Evolutionary conservation across 306 rosid species (phyloP).

Genomic region (Vigna hirtella): DNA sequence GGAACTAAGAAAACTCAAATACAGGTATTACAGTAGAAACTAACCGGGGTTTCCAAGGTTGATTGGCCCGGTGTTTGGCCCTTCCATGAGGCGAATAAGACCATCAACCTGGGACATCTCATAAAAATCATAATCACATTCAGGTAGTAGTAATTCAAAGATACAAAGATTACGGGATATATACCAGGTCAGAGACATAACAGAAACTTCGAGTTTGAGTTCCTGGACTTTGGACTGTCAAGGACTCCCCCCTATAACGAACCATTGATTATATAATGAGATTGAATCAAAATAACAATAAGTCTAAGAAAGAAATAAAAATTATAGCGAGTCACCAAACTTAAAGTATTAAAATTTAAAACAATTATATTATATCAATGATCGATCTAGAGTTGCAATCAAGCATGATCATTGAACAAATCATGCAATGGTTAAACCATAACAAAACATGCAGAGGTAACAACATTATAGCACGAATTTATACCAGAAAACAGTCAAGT

Average conservation of each 20-base stretch:
- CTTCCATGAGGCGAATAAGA: slow-evolving; percentile 83
- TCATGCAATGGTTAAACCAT: not conserved
- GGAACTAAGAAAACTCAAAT: slow-evolving; percentile 13
- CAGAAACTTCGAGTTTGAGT: slow-evolving; percentile 91
- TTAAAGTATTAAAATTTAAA: not conserved
- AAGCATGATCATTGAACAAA: slow-evolving; percentile 8
- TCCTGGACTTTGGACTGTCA: slow-evolving; percentile 80
- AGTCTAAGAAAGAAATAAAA: slow-evolving; percentile 1
- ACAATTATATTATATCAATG: slow-evolving; percentile 23
- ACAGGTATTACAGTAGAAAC: not conserved
- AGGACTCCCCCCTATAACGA: slow-evolving; percentile 68
- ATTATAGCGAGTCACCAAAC: not conserved
- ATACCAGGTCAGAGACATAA: slow-evolving; percentile 80
- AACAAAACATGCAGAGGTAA: slow-evolving; percentile 14
- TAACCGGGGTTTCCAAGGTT: slow-evolving; percentile 87
- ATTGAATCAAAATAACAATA: not conserved
- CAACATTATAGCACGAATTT: not conserved
- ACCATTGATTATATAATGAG: slow-evolving; percentile 2
- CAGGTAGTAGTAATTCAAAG: not conserved
- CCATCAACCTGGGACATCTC: slow-evolving; percentile 72
- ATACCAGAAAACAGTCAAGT: slow-evolving; percentile 8
- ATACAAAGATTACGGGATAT: slow-evolving; percentile 13
- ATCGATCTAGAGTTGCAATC: slow-evolving; percentile 14
- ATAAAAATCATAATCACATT: slow-evolving; percentile 19
- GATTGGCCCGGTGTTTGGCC: slow-evolving; percentile 77